phyloP scores from a whole-genome alignment of 441 rosid species.

The Breynia disticha region DNA sequence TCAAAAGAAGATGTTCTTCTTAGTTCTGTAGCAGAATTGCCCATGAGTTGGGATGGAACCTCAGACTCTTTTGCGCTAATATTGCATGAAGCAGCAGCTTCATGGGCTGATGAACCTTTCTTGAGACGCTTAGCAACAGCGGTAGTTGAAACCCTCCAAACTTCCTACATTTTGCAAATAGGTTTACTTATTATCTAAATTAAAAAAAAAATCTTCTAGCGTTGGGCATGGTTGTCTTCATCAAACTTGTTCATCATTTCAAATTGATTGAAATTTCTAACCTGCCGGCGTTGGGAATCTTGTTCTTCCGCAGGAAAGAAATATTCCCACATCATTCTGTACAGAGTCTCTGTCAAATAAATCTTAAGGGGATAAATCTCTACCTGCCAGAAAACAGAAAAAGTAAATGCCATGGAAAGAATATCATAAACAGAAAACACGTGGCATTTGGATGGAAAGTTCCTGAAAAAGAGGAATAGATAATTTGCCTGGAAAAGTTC shows the following conservation, averaged over 20 bases:
- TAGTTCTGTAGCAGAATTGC: constrained; percentile 46
- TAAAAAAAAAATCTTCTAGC: background rate
- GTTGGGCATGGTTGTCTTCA: background rate
- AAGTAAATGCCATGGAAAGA: constrained; percentile 8
- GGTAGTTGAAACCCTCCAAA: constrained; percentile 94
- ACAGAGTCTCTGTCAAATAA: constrained; percentile 91
- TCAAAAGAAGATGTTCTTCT: constrained; percentile 94
- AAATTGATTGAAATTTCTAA: constrained; percentile 18
- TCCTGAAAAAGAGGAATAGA: constrained; percentile 5
- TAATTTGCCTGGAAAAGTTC: constrained; percentile 78
- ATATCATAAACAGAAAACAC: background rate
- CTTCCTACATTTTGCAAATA: constrained; percentile 50
- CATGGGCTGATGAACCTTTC: constrained; percentile 59
- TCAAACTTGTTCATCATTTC: constrained; percentile 9
- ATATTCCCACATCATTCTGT: constrained; percentile 96
- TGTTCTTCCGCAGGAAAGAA: constrained; percentile 95
- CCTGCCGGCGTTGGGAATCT: constrained; percentile 96
- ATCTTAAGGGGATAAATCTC: constrained; percentile 94
- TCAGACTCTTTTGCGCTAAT: constrained; percentile 56
- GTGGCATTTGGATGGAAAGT: too few relatives aligned
- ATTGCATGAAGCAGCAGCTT: constrained; percentile 44
- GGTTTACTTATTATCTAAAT: background rate
- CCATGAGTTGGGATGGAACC: constrained; percentile 34
- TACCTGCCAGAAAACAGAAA: constrained; percentile 40
- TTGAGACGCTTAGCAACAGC: constrained; percentile 79